phyloP scores from a whole-genome alignment of 345 rosid species.

The Geranium rotundifolium region DNA sequence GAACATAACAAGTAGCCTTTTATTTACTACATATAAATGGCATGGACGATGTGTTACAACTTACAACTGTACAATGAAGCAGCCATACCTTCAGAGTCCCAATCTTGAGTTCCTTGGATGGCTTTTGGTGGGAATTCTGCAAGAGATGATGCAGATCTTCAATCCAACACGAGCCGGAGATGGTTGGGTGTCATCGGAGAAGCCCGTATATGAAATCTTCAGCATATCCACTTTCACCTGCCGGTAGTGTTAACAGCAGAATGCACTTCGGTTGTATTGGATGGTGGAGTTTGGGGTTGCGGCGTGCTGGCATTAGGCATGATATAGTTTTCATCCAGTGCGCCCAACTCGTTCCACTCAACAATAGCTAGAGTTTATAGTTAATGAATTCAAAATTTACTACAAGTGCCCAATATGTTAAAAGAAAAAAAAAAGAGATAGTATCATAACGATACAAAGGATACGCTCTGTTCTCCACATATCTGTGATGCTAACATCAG shows the following conservation, averaged over 20 bases:
- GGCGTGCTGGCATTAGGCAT: constrained; percentile 29
- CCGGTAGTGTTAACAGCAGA: constrained; percentile 21
- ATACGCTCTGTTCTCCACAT: constrained; percentile 81
- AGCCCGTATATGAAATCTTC: not conserved
- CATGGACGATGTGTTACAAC: not conserved
- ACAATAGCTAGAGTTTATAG: constrained; percentile 31
- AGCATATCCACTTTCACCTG: constrained; percentile 13
- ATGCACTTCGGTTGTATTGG: constrained; percentile 28
- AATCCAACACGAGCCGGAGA: not conserved
- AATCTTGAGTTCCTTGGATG: not conserved
- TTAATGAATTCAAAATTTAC: constrained; percentile 17
- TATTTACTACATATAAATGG: not conserved
- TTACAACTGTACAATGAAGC: not conserved
- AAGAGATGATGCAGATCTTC: constrained; percentile 6
- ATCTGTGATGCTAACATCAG: constrained; percentile 79
- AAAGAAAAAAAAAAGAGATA: not conserved
- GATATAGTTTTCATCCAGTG: constrained; percentile 28
- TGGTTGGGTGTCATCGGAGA: constrained; percentile 1
- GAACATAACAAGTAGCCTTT: not conserved
- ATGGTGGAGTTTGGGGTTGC: constrained; percentile 48
- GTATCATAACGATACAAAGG: constrained; percentile 17
- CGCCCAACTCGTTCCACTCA: constrained; percentile 44
- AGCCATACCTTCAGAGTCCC: not conserved
- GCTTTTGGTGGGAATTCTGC: not conserved
- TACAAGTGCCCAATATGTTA: not conserved